Base-by-base conservation (phyloP, 129 eudicot genomes). In the Flaveria linearis region DNA sequence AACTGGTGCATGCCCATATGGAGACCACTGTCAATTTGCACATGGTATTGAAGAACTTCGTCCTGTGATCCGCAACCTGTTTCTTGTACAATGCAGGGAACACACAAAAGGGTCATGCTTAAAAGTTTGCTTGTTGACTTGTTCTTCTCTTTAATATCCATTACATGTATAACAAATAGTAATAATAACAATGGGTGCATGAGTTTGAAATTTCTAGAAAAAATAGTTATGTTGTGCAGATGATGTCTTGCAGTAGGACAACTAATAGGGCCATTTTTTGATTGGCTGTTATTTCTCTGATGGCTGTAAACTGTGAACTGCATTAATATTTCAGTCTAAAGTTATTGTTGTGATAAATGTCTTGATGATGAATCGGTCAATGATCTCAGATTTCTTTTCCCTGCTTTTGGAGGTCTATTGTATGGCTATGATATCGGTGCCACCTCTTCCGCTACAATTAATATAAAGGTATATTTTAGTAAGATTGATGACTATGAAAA, bases 391-490 rank as follows among this genome's bases (percentile, higher is more conserved):
- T 94, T 94, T 82, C 76, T 94, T 11, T 94, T 91, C 87, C 98
- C 97, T 17, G 99, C 99, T 69, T 76, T 94, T 84, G 99, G 99
- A 86, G 99, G 99, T 69, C 80, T 94, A 12, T 81, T 94, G n/a
- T 94, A 88, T 89, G 99, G 99, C 64, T 91, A 84, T 78, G 99
- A 94, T 83, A 91, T 94, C 50, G 99, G 99, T 49, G 97, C 96
- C 63, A 94, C 99, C 64, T 94, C 99, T 26, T 86, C 88, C 83
- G 99, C 92, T 71, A 84, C 88, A 43, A 89, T 94, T 76, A 87
- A 90, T 75, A 73, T 94, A 9, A 79, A 84, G 97, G 99, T 94
- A 82, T 46, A 41, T 15, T 69, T 42, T 46, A 43, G n/a, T 56
- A 5, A 42, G 64, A 15, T 76, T 66, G 11, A 58, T 28, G 60